Base-by-base conservation (phyloP, 495 filamentous ascomycete genomes). In the Chlorociboria aeruginascens region DNA sequence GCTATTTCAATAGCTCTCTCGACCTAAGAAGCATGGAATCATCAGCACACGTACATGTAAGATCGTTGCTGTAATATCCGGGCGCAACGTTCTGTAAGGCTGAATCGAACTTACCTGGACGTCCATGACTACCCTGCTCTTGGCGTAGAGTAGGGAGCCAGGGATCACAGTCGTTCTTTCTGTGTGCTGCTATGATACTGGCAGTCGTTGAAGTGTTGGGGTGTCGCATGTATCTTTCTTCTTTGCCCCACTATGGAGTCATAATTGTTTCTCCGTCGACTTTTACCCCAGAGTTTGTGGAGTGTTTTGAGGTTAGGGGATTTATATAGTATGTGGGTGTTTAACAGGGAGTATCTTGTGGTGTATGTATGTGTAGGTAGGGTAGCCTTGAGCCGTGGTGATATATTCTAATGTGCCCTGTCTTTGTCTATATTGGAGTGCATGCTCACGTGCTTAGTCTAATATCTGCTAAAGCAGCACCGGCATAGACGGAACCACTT, bases 1-100 rank as follows among this genome's bases (percentile, higher is more conserved):
- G 84, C 85, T 70, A 95, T 87, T 63, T 92, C 76, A 69, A 96
- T 89, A 64, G 89, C 89, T 66, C 83, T 87, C 65, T 88, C 82
- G 65, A 95, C 81, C 87, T 95, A 61, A 44, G 14, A 51, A 12
- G 35, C 16, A 30, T 8, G 8, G 30, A 7, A 16, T 20, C n/a
- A 47, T 46, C 12, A 32, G 28, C 3, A 39, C 34, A 37, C 29
- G 10, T 48, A 28, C 30, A 13, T 7, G 14, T 8, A 43, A 37
- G 33, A 8, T 14, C 38, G 32, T 13, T 28, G 12, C 11, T 14
- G 29, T 41, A 13, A 9, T 28, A 41, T 7, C 25, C 9, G 7
- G 33, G 50, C 30, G 9, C 43, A 35, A 48, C 48, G 47, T 43
- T 53, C 45, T 45, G 33, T n/a, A 25, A 43, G 3, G 34, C 6